Percentiles rank a stretch among this genome's conserved stretches.
These are phyloP conservation scores for Globisporangium spiculum DNA, from an alignment of 352 stramenopile genomes.

Conservation along the genomic window DNA sequence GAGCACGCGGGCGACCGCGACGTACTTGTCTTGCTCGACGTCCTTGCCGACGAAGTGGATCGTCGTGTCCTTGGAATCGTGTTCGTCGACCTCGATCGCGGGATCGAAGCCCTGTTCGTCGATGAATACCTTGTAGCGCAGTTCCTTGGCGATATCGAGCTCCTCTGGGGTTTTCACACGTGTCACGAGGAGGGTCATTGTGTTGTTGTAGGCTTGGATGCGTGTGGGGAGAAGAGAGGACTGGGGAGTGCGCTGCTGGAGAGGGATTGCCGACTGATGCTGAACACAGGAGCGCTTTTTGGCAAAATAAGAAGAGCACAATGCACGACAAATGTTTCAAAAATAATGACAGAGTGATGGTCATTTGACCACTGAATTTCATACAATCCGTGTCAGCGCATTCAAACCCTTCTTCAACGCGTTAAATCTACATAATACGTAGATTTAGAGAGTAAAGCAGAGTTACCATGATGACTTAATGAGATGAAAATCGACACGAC, in stretches of 20 bases:
- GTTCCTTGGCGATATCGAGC: conserved; percentile 35
- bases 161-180: conserved; percentile 37
- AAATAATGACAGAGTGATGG: conserved; percentile 2
- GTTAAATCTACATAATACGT: background rate
- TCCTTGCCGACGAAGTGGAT: conserved; percentile 54
- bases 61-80: conserved; percentile 43
- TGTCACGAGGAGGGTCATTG: conserved; percentile 40
- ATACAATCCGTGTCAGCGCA: background rate
- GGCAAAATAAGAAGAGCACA: background rate
- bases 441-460: background rate
- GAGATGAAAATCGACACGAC: background rate
- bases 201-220: background rate
- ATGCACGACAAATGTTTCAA: background rate
- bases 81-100: conserved; percentile 38
- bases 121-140: conserved; percentile 55
- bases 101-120: conserved; percentile 44
- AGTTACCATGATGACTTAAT: background rate
- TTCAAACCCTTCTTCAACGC: background rate
- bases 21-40: conserved; percentile 44
- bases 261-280: background rate
- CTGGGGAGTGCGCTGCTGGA: background rate
- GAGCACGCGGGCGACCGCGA: conserved; percentile 46
- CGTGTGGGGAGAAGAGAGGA: background rate
- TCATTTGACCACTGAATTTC: background rate
- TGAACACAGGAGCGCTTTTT: conserved; percentile 2